Base-by-base conservation (phyloP, 2,329 filamentous ascomycete genomes). In the Colletotrichum sojae region DNA sequence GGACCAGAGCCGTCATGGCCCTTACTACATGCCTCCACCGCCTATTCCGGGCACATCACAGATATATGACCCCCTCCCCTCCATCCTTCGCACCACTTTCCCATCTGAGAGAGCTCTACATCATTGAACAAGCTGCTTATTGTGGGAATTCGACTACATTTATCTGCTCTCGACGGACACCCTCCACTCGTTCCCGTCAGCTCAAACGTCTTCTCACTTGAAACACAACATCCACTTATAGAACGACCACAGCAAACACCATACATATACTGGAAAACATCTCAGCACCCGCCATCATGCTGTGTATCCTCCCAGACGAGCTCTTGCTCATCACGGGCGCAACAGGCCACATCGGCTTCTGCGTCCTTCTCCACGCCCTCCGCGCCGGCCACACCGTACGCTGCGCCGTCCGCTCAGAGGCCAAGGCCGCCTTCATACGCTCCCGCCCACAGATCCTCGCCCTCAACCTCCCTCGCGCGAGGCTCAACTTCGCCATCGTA, bases 311-410 rank as follows among this genome's bases (percentile, higher is more conserved):
- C n/a, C 66, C 66, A 43, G 62, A 69, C 36, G 66, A 69, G 62
- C 66, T 69, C 8, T 43, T 75, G 40, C 74, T 76, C 51, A 56
- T 79, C 49, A 79, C 77, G 16, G 77, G 77, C 36, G 76, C 71
- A 53, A 78, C 76, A 27, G 77, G 77, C 66, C 73, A 76, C 52
- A 72, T 79, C 12, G 77, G 77, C 36, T 78, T 78, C 71, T 71
- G 72, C 52, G 72, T 75, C 15, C 73, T 79, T 13, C 51, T 76
- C 46, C 64, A 65, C n/a, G 67, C 73, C 51, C 74, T 78, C 12
- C 61, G 74, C 22, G 71, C 71, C 3, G 76, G 76, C 63, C 75
- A 77, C 71, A 64, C 66, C 15, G 74, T 78, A 31, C 78, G 78
- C 68, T 75, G 73, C 39, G 77, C 77, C 51, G 75, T 78, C 10